phyloP scores from a whole-genome alignment of 768 basidiomycete genomes.

The Termitomyces sp. region DNA sequence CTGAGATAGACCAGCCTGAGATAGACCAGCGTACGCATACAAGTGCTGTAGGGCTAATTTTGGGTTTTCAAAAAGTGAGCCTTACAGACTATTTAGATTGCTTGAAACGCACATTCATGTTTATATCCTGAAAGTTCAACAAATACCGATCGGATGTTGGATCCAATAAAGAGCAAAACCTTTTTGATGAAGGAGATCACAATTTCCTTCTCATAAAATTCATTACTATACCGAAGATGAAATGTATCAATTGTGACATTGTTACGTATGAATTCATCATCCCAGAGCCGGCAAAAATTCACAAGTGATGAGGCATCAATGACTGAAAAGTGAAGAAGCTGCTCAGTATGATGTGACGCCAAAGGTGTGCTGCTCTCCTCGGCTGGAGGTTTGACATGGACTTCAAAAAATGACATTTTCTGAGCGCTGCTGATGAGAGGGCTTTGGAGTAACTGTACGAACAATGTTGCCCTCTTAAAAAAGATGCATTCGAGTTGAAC shows the following conservation, averaged over 20 bases:
- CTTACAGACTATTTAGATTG: no score
- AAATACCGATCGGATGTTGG: no score
- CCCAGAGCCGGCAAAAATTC: no score
- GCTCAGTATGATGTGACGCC: background rate
- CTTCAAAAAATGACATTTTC: background rate
- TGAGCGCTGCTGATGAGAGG: background rate
- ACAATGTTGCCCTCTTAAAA: background rate
- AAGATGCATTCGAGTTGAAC: background rate
- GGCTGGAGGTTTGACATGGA: background rate
- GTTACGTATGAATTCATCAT: no score
- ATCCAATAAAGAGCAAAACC: no score
- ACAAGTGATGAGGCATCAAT: background rate
- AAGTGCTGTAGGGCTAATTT: background rate
- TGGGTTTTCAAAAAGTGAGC: background rate
- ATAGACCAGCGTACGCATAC: no score
- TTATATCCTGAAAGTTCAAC: background rate
- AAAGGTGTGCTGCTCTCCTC: no score
- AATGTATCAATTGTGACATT: background rate
- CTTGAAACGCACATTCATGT: background rate
- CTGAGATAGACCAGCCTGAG: no score
- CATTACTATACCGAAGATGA: no score
- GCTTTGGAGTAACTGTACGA: background rate
- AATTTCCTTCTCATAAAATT: no score
- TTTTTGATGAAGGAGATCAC: no score
- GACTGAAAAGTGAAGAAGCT: background rate